Evolutionary conservation across 495 filamentous ascomycete species (phyloP).

Genomic region (Xylaria nigripes): DNA sequence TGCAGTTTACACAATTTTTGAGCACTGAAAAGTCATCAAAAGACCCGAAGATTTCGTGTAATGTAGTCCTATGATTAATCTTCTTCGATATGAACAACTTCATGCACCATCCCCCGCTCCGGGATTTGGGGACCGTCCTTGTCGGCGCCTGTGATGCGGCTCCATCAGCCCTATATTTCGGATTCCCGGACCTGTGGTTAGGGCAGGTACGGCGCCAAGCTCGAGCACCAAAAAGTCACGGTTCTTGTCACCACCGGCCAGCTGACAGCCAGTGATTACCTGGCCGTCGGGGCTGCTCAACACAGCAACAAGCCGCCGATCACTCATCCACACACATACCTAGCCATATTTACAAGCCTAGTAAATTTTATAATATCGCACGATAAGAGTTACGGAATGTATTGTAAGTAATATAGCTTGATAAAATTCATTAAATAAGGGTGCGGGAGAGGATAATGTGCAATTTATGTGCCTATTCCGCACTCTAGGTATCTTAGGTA

Average conservation of each 20-base stretch:
- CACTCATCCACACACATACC: too few relatives aligned
- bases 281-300: not conserved
- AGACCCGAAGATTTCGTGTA: slow-evolving; percentile 1
- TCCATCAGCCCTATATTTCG: slow-evolving; percentile 27
- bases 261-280: not conserved
- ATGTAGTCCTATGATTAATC: slow-evolving; percentile 12
- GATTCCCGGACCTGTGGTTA: slow-evolving; percentile 25
- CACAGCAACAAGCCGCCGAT: not conserved
- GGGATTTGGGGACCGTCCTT: slow-evolving; percentile 23
- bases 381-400: too few relatives aligned
- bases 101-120: slow-evolving; percentile 16
- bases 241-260: not conserved
- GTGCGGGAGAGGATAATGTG: too few relatives aligned
- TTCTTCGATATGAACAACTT: slow-evolving; percentile 23
- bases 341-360: too few relatives aligned
- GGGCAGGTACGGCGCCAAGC: slow-evolving; percentile 11
- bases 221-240: slow-evolving; percentile 1
- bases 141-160: slow-evolving; percentile 30
- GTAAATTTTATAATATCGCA: too few relatives aligned
- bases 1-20: slow-evolving; percentile 17
- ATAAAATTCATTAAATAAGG: too few relatives aligned
- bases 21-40: not conserved
- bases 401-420: too few relatives aligned
- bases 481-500: too few relatives aligned
- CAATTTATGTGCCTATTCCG: too few relatives aligned